phyloP scores from a whole-genome alignment of 495 filamentous ascomycete genomes.

The Penicillium odoratum region DNA sequence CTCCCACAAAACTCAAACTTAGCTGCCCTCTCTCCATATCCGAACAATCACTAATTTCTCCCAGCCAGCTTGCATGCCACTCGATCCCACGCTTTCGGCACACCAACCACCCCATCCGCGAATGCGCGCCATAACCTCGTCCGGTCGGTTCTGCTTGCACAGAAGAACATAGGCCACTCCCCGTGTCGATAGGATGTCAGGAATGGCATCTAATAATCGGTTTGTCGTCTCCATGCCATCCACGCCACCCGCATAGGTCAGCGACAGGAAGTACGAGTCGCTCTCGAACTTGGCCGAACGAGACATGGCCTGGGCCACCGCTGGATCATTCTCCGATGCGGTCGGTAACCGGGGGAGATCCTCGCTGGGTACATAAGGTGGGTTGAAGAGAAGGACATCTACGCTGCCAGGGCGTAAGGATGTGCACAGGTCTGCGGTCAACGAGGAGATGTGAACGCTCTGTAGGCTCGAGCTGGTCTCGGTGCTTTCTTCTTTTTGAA shows the following conservation, averaged over 20 bases:
- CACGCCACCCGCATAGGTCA: constrained; percentile 83
- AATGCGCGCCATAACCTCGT: constrained; percentile 68
- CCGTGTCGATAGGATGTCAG: constrained; percentile 56
- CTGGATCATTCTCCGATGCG: constrained; percentile 25
- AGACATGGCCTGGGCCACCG: constrained; percentile 19
- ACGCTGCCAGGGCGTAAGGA: constrained; percentile 57
- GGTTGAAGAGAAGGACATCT: constrained; percentile 93
- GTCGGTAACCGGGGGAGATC: constrained; percentile 58
- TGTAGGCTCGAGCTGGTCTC: constrained; percentile 7
- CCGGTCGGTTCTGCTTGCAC: constrained; percentile 82
- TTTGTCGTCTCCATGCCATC: constrained; percentile 95
- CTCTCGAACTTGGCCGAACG: constrained; percentile 54
- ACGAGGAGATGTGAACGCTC: constrained; percentile 54
- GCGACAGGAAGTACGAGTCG: constrained; percentile 76
- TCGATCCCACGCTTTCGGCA: constrained; percentile 76
- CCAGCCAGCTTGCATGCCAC: constrained; percentile 87
- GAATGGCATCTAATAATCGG: constrained; percentile 67
- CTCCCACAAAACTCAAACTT: neutral
- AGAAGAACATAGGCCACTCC: constrained; percentile 89
- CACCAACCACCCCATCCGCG: constrained; percentile 61
- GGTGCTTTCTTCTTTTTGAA: constrained; percentile 12
- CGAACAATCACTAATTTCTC: constrained; percentile 82
- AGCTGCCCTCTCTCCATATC: constrained; percentile 58
- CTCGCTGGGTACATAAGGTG: constrained; percentile 88
- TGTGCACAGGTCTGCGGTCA: constrained; percentile 65